Evolutionary conservation across 2,329 filamentous ascomycete species (phyloP), one percentile per base, ranked within the genome.

Genomic region (Dactylonectria estremocensis): DNA sequence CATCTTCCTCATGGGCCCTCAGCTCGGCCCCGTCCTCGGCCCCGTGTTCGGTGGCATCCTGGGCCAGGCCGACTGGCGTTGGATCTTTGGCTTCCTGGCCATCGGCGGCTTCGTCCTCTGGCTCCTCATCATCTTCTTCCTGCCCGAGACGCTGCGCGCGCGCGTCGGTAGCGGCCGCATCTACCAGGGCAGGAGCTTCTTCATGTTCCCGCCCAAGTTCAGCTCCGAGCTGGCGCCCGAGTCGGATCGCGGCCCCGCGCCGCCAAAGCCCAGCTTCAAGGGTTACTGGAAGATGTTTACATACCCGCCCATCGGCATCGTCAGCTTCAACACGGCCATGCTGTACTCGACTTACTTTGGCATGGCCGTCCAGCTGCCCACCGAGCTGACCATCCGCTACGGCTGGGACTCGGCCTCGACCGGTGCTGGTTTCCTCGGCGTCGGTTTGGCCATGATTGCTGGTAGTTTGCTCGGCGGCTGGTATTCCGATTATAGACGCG

Each of bases 131-230:
- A 31, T 78, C 20, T 69, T 85, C 59, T 79, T 78, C 62, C 81
- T 85, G 7, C 84, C 84, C 0, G 84, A 86, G 68, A 86, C 84
- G 2, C 76, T 86, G 9, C 80, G 83, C 28, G 78, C 79, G 5
- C 73, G 82, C 2, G 84, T 85, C 2, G 84, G 84, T 5, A 84
- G 84, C 61, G 83, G 83, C 16, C 69, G 72, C 16, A 61, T 78
- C 11, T 77, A 77, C 49, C 45, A 61, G 8, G 64, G 68, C 13
- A 61, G 58, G 5, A 8, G 61, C 20, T 64, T 74, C 63, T 20
- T 78, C 14, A 35, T 76, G 16, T 54, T 74, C 16, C 71, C 75
- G 0, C 75, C 71, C 2, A 71, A 64, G 22, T 46, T 74, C 9
- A 70, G 73, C 9, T 78, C 76, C 2, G 61, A 66, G 1, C 35